Evolutionary conservation across 805 yeast genomes (phyloP).

Genomic region (Ogataea haglerorum): DNA sequence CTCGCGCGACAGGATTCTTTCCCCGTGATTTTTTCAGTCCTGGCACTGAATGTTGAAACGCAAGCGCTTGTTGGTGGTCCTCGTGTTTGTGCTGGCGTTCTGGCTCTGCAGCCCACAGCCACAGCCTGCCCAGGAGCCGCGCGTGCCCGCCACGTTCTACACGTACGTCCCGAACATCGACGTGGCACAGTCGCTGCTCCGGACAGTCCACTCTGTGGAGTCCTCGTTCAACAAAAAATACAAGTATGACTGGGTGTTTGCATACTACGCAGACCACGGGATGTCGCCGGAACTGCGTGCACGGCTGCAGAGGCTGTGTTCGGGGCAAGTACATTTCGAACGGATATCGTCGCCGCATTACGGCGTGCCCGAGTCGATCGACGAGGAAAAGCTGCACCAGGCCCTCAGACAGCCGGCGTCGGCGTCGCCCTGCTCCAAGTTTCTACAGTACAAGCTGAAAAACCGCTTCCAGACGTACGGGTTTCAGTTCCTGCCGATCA

Average conservation of each 20-base stretch:
- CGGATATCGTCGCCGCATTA: conserved; percentile 46
- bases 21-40: not conserved
- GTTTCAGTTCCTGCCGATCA: conserved; percentile 42
- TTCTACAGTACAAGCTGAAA: conserved; percentile 46
- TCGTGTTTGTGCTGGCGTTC: not conserved
- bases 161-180: conserved; percentile 22
- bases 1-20: not conserved
- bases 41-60: conserved; percentile 1
- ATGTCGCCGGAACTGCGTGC: conserved; percentile 65
- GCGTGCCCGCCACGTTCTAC: conserved; percentile 22
- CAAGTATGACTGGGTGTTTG: conserved; percentile 88
- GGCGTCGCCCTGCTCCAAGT: conserved; percentile 29
- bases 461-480: conserved; percentile 51
- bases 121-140: not conserved
- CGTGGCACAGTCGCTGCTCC: conserved; percentile 12
- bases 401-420: conserved; percentile 32
- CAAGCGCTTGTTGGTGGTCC: not conserved
- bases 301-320: conserved; percentile 56
- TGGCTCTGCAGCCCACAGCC: not conserved
- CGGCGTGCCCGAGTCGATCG: conserved; percentile 69
- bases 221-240: conserved; percentile 73
- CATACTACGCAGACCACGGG: conserved; percentile 53
- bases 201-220: conserved; percentile 54
- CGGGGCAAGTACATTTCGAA: conserved; percentile 73
- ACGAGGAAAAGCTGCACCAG: conserved; percentile 51